These are phyloP conservation scores for Calonectria pauciramosa DNA, from an alignment of 2,329 filamentous ascomycete genomes.

Conservation along the genomic window DNA sequence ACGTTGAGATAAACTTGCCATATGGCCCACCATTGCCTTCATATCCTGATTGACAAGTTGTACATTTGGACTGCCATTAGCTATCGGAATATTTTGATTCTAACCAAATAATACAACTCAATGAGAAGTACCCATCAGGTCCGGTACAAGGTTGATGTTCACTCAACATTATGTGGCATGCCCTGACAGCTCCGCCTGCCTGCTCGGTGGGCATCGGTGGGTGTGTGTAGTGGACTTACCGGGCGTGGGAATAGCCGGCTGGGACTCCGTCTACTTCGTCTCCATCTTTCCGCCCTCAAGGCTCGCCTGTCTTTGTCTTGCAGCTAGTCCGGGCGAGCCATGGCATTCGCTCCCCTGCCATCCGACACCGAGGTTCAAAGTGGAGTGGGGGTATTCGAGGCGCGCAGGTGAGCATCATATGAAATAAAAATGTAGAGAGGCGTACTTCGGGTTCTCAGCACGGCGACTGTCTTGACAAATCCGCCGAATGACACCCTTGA, in stretches of 20 bases:
- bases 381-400: background rate
- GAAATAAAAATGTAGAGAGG: background rate
- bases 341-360: slow-evolving; percentile 8
- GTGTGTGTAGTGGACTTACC: background rate
- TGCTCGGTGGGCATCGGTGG: slow-evolving; percentile 15
- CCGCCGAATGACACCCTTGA: background rate
- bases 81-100: too few relatives aligned
- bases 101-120: background rate
- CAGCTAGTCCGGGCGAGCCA: background rate
- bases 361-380: slow-evolving; percentile 38
- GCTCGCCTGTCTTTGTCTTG: background rate
- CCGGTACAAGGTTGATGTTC: background rate
- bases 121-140: background rate
- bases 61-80: background rate
- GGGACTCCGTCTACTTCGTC: slow-evolving; percentile 18
- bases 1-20: background rate
- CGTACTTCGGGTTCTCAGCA: background rate
- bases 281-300: slow-evolving; percentile 38
- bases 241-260: slow-evolving; percentile 40
- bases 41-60: background rate
- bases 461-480: background rate
- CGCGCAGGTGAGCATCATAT: slow-evolving; percentile 1
- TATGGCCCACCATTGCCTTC: background rate
- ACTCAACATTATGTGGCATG: background rate
- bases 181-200: background rate